Percentiles rank a stretch among this genome's conserved stretches.
Evolutionary conservation across 2,329 filamentous ascomycete species (phyloP).

Genomic region (Dryadomyces quercivorus): DNA sequence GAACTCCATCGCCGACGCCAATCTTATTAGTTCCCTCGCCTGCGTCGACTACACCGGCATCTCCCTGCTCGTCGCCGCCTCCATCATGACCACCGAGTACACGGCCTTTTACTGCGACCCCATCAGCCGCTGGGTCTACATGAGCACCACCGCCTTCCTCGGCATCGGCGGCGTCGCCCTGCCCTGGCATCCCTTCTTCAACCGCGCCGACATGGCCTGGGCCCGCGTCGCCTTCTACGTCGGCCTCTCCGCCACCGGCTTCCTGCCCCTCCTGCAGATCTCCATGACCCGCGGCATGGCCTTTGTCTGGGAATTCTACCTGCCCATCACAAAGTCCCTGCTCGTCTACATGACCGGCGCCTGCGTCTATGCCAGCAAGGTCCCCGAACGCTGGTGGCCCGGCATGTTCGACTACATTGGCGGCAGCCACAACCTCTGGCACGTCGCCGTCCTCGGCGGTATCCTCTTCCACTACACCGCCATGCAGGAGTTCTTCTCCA

Average conservation of each 20-base stretch:
- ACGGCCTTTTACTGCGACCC: slow-evolving; percentile 98
- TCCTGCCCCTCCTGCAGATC: slow-evolving; percentile 78
- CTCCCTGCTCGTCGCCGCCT: slow-evolving; percentile 84
- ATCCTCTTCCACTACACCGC: slow-evolving; percentile 96
- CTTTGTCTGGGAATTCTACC: slow-evolving; percentile 84
- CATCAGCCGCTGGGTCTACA: slow-evolving; percentile 73
- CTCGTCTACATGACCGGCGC: slow-evolving; percentile 79
- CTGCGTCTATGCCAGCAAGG: slow-evolving; percentile 76
- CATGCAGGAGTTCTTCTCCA: slow-evolving; percentile 88
- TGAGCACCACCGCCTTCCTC: slow-evolving; percentile 65
- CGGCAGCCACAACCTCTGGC: slow-evolving; percentile 96
- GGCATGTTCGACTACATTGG: slow-evolving; percentile 93
- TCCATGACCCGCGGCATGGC: slow-evolving; percentile 61
- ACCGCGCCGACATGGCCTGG: slow-evolving; percentile 86
- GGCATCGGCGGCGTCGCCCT: slow-evolving; percentile 81
- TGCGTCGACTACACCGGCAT: slow-evolving; percentile 99
- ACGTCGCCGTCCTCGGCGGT: slow-evolving; percentile 83
- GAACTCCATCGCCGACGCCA: slow-evolving; percentile 87
- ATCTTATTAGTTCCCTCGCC: slow-evolving; percentile 84
- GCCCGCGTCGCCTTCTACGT: slow-evolving; percentile 85
- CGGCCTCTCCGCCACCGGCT: slow-evolving; percentile 74
- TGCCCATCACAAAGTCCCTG: slow-evolving; percentile 73
- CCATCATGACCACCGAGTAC: slow-evolving; percentile 97
- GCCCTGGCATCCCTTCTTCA: slow-evolving; percentile 94
- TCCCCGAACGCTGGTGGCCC: slow-evolving; percentile 86